A percentile compares a stretch with the other conserved stretches of the same genome.
Evolutionary conservation across 768 basidiomycete species (phyloP).

Genomic region (Porphyrellus cyaneotinctus): DNA sequence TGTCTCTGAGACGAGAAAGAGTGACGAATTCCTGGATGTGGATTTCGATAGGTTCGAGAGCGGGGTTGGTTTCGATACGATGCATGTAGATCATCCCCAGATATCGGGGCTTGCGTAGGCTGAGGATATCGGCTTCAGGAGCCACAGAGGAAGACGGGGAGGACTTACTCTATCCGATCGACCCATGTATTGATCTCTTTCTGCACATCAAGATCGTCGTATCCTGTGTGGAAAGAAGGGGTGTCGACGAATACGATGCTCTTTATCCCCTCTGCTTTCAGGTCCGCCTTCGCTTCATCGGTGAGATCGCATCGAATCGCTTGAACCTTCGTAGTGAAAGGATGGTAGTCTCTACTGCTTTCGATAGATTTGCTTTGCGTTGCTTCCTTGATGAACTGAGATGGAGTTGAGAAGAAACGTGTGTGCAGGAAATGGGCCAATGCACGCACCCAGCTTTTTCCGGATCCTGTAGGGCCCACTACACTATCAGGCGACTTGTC

Average conservation of each 20-base stretch:
- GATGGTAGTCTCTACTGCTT: neutral
- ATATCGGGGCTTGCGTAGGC: constrained; percentile 2
- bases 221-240: constrained; percentile 19
- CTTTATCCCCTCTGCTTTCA: neutral
- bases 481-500: constrained; percentile 1
- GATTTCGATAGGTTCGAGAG: neutral
- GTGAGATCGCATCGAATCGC: constrained; percentile 13
- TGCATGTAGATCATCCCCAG: constrained; percentile 19
- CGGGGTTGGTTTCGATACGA: constrained; percentile 16
- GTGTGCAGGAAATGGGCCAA: too few relatives aligned
- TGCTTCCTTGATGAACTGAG: constrained; percentile 13
- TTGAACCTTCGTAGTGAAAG: constrained; percentile 5
- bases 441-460: constrained; percentile 20
- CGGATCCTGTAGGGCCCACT: constrained; percentile 17
- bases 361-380: constrained; percentile 2
- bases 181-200: constrained; percentile 6
- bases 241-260: constrained; percentile 20
- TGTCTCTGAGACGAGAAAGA: neutral
- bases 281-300: constrained; percentile 3
- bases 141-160: neutral
- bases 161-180: neutral
- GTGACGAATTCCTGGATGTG: constrained; percentile 6
- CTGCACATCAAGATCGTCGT: constrained; percentile 1
- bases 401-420: neutral
- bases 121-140: neutral